Base-by-base conservation (phyloP, 306 rosid genomes). In the Geum urbanum region DNA sequence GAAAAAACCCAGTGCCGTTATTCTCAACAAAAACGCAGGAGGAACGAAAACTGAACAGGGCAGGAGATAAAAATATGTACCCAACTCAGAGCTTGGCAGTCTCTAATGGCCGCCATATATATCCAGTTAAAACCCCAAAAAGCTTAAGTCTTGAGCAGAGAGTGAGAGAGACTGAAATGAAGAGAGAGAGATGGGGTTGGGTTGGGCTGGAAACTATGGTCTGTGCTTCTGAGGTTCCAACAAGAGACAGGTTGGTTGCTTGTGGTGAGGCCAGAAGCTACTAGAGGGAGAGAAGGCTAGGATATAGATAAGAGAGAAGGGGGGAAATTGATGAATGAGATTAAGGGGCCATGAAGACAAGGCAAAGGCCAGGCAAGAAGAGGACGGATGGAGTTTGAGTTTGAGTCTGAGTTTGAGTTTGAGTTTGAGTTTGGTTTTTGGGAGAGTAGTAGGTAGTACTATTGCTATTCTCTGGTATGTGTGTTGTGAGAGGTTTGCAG, bases 201-300 rank as follows among this genome's bases (percentile, higher is more conserved):
- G 15, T 9, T 61, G 66, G 69, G 15, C 6, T 61, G 24, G 45
- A 40, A 54, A 63, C n/a, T 50, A 20, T 75, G 61, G 56, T 40
- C 44, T 76, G 72, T 84, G 85, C 77, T 74, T 76, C 82, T 69
- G 79, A 40, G 84, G 65, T 70, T 73, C 84, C 86, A 84, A 84
- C 88, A 84, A 84, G 84, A 79, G 88, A 84, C 86, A 84, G 86
- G 69, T 81, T 81, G 88, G 88, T 84, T 84, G 84, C 88, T 78
- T 84, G 74, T 50, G 81, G 84, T 81, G 86, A 73, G 80, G 88
- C 86, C 71, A 76, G 74, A 24, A 71, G 46, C 32, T 32, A 32
- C 3, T 32, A 32, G 37, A 32, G 37, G 37, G 45, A 39, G 27
- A 8, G 27, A 22, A 13, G 11, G 35, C 46, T n/a, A n/a, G n/a